These are phyloP conservation scores for Populus simonii DNA, from an alignment of 345 rosid genomes.

Conservation along the genomic window DNA sequence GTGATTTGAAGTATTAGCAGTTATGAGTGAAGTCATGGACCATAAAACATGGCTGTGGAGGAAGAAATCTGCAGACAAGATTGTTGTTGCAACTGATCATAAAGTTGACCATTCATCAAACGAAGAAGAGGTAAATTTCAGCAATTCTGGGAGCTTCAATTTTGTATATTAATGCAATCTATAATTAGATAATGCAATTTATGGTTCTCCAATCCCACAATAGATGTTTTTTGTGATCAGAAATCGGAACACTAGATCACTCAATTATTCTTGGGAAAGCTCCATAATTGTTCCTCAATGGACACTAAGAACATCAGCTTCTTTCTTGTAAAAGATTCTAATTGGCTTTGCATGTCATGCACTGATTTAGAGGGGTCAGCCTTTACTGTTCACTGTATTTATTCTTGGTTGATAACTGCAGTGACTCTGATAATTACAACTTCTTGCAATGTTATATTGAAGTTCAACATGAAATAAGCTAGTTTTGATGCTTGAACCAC, in stretches of 20 bases:
- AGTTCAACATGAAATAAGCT: background rate
- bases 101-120: slow-evolving; percentile 31
- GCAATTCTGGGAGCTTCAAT: background rate
- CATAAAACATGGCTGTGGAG: slow-evolving; percentile 80
- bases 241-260: background rate
- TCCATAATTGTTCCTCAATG: background rate
- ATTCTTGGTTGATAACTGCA: slow-evolving; percentile 7
- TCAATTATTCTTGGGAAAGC: background rate
- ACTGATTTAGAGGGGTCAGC: background rate
- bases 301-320: background rate
- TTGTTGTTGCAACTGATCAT: slow-evolving; percentile 32
- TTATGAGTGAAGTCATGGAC: slow-evolving; percentile 48
- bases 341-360: background rate
- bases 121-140: slow-evolving; percentile 52
- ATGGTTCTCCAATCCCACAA: background rate
- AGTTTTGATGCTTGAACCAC: background rate
- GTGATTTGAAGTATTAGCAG: background rate
- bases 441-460: background rate
- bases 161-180: background rate
- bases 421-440: background rate
- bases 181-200: background rate
- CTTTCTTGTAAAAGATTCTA: background rate
- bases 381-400: background rate
- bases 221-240: background rate
- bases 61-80: slow-evolving; percentile 70